phyloP scores from a whole-genome alignment of 2,329 filamentous ascomycete species.

The Stagonosporopsis tanaceti region DNA sequence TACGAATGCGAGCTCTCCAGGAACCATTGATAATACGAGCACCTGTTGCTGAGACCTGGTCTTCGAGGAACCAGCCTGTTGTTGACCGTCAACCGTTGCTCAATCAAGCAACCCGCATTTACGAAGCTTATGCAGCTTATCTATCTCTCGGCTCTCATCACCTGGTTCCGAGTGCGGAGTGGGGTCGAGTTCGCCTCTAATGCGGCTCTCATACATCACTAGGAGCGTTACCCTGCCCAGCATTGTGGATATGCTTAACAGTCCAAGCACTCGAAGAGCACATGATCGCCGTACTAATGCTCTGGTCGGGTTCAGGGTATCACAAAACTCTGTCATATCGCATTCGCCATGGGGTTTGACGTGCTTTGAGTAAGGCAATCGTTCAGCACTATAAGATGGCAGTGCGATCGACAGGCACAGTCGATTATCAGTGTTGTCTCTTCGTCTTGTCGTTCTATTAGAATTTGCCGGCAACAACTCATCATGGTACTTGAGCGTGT shows the following conservation, averaged over 20 bases:
- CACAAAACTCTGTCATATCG: conserved; percentile 1
- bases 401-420: neutral
- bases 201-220: conserved; percentile 3
- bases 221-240: conserved; percentile 4
- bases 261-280: neutral
- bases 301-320: neutral
- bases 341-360: conserved; percentile 1
- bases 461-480: neutral
- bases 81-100: neutral
- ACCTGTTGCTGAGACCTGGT: neutral
- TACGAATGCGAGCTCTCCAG: neutral
- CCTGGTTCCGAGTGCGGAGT: neutral
- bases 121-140: neutral
- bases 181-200: neutral
- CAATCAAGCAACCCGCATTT: neutral
- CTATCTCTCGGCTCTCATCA: neutral
- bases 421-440: neutral
- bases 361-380: neutral
- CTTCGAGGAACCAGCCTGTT: neutral
- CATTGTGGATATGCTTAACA: conserved; percentile 1
- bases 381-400: neutral
- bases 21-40: neutral
- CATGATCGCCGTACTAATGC: neutral
- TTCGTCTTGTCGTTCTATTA: neutral
- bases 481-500: neutral